A percentile compares a stretch with the other conserved stretches of the same genome.
These are phyloP conservation scores for Xylaria arbuscula DNA, from an alignment of 2,329 filamentous ascomycete genomes.

Conservation along the genomic window DNA sequence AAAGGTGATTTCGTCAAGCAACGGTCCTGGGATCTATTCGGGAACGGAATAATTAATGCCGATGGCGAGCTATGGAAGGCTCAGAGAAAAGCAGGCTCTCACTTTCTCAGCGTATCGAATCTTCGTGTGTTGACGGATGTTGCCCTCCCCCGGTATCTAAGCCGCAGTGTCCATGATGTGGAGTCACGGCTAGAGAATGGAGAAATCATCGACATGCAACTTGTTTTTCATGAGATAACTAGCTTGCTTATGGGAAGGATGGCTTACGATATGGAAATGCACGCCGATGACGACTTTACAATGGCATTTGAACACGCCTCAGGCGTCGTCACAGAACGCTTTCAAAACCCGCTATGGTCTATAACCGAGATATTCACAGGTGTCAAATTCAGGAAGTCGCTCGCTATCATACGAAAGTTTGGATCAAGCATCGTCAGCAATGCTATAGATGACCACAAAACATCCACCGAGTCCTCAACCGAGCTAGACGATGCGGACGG, in stretches of 20 bases:
- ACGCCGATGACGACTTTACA: constrained; percentile 69
- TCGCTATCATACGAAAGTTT: constrained; percentile 64
- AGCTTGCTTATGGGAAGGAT: constrained; percentile 74
- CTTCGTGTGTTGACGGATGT: constrained; percentile 67
- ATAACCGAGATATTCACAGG: constrained; percentile 67
- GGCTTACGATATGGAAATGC: constrained; percentile 77
- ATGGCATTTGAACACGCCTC: constrained; percentile 71
- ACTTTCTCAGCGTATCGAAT: constrained; percentile 69
- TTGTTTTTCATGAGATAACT: constrained; percentile 71
- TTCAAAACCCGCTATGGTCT: constrained; percentile 73
- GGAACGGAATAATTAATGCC: constrained; percentile 73
- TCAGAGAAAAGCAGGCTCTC: constrained; percentile 70
- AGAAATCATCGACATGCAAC: constrained; percentile 64
- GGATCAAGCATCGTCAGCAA: constrained; percentile 67
- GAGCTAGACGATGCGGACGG: constrained; percentile 25
- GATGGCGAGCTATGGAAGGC: constrained; percentile 72
- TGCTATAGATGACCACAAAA: constrained; percentile 51
- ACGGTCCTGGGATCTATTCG: constrained; percentile 72
- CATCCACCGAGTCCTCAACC: not conserved
- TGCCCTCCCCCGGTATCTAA: constrained; percentile 66
- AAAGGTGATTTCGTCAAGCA: constrained; percentile 72
- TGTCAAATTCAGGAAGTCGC: constrained; percentile 58
- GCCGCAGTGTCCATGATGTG: constrained; percentile 56
- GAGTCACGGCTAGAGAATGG: constrained; percentile 45
- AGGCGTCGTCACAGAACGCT: constrained; percentile 68